Conservation (phyloP, 2,329 filamentous ascomycete species). For the Zalaria sp. region DNA sequence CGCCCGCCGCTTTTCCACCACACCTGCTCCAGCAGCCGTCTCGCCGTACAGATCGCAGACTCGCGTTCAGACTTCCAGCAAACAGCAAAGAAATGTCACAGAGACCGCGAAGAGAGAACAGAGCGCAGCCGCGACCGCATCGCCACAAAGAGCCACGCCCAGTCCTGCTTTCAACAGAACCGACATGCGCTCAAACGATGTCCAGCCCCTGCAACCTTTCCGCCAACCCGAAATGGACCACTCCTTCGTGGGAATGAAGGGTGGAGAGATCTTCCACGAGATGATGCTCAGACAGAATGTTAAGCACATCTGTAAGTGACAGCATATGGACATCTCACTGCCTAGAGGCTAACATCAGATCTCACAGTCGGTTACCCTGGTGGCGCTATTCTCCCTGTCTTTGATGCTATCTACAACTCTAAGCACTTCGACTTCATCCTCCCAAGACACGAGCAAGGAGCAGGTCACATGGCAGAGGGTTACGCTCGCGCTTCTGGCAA, state of each 20-base stretch:
- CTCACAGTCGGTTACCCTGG: conserved; percentile 58
- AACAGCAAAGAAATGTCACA: conserved; percentile 17
- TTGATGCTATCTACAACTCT: conserved; percentile 98
- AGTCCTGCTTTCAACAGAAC: conserved; percentile 37
- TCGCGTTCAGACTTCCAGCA: conserved; percentile 1
- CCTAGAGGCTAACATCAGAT: background rate
- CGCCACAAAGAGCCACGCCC: conserved; percentile 23
- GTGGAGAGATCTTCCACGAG: conserved; percentile 95
- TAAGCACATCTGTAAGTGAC: conserved; percentile 77
- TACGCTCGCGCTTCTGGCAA: conserved; percentile 89
- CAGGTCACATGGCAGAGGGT: conserved; percentile 96
- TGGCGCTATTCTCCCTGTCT: conserved; percentile 91
- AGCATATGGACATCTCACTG: background rate
- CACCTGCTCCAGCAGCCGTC: conserved; percentile 23
- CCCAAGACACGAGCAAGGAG: conserved; percentile 91
- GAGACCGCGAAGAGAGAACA: conserved; percentile 27
- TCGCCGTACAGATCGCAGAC: conserved; percentile 25
- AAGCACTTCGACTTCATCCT: conserved; percentile 93
- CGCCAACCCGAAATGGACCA: conserved; percentile 37
- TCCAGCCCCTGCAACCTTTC: conserved; percentile 32
- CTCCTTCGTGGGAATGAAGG: conserved; percentile 79
- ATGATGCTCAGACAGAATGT: conserved; percentile 94
- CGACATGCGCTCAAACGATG: conserved; percentile 22
- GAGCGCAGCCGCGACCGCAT: conserved; percentile 22
- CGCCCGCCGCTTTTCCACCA: conserved; percentile 29